A percentile compares a stretch with the other conserved stretches of the same genome.
These are phyloP conservation scores for Aspergillus bridgeri DNA, from an alignment of 495 filamentous ascomycete species.

Conservation along the genomic window DNA sequence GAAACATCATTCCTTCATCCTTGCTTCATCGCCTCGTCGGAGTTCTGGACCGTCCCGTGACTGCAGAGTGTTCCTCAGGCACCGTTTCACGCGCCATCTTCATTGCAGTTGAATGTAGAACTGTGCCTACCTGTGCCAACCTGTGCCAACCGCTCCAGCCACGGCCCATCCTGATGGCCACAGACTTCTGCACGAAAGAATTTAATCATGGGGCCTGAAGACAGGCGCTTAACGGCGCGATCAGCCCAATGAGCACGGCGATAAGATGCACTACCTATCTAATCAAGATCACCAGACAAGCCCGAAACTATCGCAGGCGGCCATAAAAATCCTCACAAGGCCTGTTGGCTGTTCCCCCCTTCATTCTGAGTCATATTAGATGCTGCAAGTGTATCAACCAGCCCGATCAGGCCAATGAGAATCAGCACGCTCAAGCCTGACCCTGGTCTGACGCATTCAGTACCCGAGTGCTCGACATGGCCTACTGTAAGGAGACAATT, in stretches of 20 bases:
- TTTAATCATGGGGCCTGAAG: neutral
- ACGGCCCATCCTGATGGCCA: neutral
- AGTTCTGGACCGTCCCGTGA: neutral
- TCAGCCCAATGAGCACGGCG: neutral
- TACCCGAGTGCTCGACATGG: too few species aligned
- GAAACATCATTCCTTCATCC: too few species aligned
- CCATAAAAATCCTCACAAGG: neutral
- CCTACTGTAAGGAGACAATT: neutral
- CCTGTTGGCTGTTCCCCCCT: neutral
- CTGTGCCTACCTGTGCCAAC: neutral
- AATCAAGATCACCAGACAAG: neutral
- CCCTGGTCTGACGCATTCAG: too few species aligned
- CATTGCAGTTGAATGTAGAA: neutral
- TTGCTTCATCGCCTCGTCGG: neutral
- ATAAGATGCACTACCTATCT: neutral
- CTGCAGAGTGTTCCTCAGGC: neutral
- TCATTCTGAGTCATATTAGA: neutral
- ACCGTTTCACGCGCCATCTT: neutral
- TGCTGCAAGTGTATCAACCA: slow-evolving; percentile 1
- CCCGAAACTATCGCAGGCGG: neutral
- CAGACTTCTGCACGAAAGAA: neutral
- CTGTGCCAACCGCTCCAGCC: too few species aligned
- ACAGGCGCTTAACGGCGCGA: neutral
- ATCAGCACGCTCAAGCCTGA: neutral
- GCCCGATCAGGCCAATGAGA: slow-evolving; percentile 3